Percentiles rank a stretch among this genome's conserved stretches.
Evolutionary conservation across 176 grass and related monocot species (phyloP).

Genomic region (Cenchrus fungigraminus): DNA sequence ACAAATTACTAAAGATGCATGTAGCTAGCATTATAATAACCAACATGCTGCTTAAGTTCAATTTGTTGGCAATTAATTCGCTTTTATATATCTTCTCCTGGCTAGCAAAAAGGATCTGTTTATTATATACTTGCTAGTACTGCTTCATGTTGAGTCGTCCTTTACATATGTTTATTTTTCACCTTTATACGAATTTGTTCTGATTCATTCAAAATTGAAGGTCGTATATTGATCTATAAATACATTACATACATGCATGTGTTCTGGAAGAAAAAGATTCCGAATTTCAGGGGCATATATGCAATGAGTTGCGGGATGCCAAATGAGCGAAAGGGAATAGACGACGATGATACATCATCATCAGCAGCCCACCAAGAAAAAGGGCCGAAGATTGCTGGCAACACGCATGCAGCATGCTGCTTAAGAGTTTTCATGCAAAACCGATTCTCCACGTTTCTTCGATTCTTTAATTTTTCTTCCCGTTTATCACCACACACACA

Average conservation of each 20-base stretch:
- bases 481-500: neutral
- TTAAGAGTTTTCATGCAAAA: slow-evolving; percentile 1
- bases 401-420: neutral
- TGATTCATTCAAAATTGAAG: neutral
- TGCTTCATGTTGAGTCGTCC: neutral
- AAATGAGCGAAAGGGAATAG: neutral
- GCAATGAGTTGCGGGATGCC: neutral
- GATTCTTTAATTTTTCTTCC: neutral
- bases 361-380: neutral
- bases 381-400: neutral
- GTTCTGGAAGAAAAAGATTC: neutral
- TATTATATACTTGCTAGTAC: neutral
- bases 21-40: too few relatives aligned
- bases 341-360: neutral
- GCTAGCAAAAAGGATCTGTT: neutral
- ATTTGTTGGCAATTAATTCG: too few relatives aligned
- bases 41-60: too few relatives aligned
- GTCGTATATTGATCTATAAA: too few relatives aligned
- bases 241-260: neutral
- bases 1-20: too few relatives aligned
- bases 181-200: neutral
- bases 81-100: neutral
- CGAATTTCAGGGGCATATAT: neutral
- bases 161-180: too few relatives aligned
- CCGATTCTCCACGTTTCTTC: neutral